A percentile compares a stretch with the other conserved stretches of the same genome.
Evolutionary conservation across 2,329 filamentous ascomycete genomes (phyloP).

Genomic region (Phaeosphaeria sp.): DNA sequence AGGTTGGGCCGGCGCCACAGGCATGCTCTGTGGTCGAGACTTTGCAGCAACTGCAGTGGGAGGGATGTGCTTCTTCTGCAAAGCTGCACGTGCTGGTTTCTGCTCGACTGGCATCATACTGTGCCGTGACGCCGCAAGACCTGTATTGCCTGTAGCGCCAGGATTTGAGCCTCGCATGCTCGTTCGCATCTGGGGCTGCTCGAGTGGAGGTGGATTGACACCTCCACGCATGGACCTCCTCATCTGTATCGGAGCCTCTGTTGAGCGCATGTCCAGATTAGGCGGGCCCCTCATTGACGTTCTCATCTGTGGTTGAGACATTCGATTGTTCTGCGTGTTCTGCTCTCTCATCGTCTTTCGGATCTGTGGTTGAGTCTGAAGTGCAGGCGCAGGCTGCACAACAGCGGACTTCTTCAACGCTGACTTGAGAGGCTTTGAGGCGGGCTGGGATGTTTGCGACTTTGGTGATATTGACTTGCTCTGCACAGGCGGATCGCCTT

Average conservation of each 20-base stretch:
- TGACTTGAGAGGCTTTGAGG: conserved; percentile 47
- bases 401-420: conserved; percentile 49
- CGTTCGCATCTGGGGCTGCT: conserved; percentile 39
- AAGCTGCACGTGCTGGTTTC: conserved; percentile 41
- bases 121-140: conserved; percentile 44
- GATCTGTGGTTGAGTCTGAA: conserved; percentile 32
- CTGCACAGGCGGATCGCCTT: not conserved
- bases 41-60: conserved; percentile 25
- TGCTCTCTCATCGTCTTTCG: conserved; percentile 45
- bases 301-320: conserved; percentile 17
- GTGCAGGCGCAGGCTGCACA: conserved; percentile 17
- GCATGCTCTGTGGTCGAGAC: conserved; percentile 36
- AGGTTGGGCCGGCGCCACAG: conserved; percentile 17
- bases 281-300: conserved; percentile 12
- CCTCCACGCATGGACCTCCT: conserved; percentile 45
- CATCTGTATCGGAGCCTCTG: conserved; percentile 29
- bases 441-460: conserved; percentile 20
- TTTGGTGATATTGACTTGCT: not conserved
- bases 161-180: conserved; percentile 45
- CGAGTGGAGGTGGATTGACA: conserved; percentile 10
- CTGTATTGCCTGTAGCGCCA: conserved; percentile 2
- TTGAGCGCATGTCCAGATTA: conserved; percentile 7
- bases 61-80: conserved; percentile 50
- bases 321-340: conserved; percentile 5
- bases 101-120: conserved; percentile 33